A percentile compares a stretch with the other conserved stretches of the same genome.
These are phyloP conservation scores for Stachybotrys elegans DNA, from an alignment of 2,329 filamentous ascomycete species.

Conservation along the genomic window DNA sequence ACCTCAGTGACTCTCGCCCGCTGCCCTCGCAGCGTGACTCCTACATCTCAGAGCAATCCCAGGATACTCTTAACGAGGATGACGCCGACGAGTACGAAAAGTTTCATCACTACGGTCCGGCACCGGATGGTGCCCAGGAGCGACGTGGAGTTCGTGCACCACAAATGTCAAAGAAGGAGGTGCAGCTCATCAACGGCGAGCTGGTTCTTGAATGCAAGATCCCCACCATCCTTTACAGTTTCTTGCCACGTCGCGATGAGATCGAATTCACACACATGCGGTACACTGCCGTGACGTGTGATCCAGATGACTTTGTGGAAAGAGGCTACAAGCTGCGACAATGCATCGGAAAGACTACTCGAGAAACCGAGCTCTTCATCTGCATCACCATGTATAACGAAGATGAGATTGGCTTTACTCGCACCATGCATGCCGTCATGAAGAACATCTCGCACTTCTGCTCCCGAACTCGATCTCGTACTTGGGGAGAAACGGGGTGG, in stretches of 20 bases:
- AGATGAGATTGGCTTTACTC: constrained; percentile 91
- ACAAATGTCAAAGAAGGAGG: constrained; percentile 89
- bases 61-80: constrained; percentile 49
- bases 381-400: constrained; percentile 99
- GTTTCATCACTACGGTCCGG: constrained; percentile 78
- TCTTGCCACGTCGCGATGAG: constrained; percentile 86
- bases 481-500: constrained; percentile 96
- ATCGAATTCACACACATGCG: constrained; percentile 98
- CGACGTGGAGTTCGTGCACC: constrained; percentile 80
- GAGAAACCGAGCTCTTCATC: constrained; percentile 94
- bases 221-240: constrained; percentile 95
- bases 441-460: constrained; percentile 98
- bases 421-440: constrained; percentile 98
- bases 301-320: constrained; percentile 87
- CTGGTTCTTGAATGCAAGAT: constrained; percentile 98
- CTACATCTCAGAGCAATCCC: constrained; percentile 45
- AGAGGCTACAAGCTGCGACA: constrained; percentile 90
- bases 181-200: constrained; percentile 94
- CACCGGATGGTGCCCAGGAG: constrained; percentile 80
- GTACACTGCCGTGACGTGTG: constrained; percentile 97
- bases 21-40: constrained; percentile 50
- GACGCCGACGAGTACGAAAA: constrained; percentile 47
- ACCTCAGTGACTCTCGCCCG: constrained; percentile 47
- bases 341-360: constrained; percentile 73
- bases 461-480: constrained; percentile 82